These are phyloP conservation scores for Tolypocladium ophioglossoides DNA, from an alignment of 2,329 filamentous ascomycete species.

Conservation along the genomic window DNA sequence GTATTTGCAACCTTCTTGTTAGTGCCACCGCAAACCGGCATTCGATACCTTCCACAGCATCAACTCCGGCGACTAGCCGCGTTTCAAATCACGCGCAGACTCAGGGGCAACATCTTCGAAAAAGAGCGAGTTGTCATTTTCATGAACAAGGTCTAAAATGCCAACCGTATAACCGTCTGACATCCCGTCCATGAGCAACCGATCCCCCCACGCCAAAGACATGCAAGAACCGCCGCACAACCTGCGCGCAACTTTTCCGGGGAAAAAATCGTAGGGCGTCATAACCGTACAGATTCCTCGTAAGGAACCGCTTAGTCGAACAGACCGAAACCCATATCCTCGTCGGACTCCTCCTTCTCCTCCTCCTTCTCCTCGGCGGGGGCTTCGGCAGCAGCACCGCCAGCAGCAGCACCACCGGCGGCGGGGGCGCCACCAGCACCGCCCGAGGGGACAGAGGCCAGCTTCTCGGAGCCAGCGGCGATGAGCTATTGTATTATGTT, in stretches of 20 bases:
- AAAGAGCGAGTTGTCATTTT: slow-evolving; percentile 18
- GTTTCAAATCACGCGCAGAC: not conserved
- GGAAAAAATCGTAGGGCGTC: slow-evolving; percentile 22
- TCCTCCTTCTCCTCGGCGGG: slow-evolving; percentile 63
- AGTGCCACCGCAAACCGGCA: not conserved
- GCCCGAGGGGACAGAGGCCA: slow-evolving; percentile 93
- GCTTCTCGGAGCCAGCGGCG: slow-evolving; percentile 78
- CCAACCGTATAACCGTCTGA: slow-evolving; percentile 14
- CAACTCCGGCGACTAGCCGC: not conserved
- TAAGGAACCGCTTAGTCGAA: slow-evolving; percentile 51
- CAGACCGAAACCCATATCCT: slow-evolving; percentile 69
- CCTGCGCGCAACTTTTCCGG: slow-evolving; percentile 21
- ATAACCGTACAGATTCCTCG: slow-evolving; percentile 16
- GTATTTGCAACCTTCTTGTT: no score
- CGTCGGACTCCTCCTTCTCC: slow-evolving; percentile 72
- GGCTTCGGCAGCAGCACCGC: slow-evolving; percentile 53
- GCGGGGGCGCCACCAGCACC: slow-evolving; percentile 64
- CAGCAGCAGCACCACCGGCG: slow-evolving; percentile 57
- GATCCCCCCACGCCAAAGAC: slow-evolving; percentile 20
- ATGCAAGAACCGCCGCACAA: slow-evolving; percentile 20
- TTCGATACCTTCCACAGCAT: not conserved
- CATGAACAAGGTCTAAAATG: slow-evolving; percentile 18
- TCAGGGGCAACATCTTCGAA: slow-evolving; percentile 4
- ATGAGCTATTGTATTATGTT: slow-evolving; percentile 57
- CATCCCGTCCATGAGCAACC: slow-evolving; percentile 18